Percentiles rank a stretch among this genome's conserved stretches.
phyloP scores from a whole-genome alignment of 1,139 yeast genomes.

The Magnusiomyces magnusii region DNA sequence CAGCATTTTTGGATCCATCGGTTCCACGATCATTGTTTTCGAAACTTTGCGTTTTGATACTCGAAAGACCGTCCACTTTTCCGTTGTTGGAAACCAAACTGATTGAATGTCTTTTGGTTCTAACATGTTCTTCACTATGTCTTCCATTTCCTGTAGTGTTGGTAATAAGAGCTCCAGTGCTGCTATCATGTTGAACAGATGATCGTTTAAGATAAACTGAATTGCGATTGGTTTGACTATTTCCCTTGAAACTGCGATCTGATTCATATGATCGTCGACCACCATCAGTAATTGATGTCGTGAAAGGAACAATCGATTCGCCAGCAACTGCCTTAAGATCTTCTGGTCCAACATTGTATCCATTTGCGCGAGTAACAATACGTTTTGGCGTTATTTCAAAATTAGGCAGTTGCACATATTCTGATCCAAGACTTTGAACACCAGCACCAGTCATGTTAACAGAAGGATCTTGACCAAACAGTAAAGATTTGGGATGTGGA shows the following conservation, averaged over 20 bases:
- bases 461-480: neutral
- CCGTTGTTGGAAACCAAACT: neutral
- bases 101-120: neutral
- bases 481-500: neutral
- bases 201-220: conserved; percentile 4
- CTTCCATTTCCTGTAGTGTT: neutral
- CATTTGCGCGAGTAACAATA: conserved; percentile 26
- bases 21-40: neutral
- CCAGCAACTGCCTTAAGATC: conserved; percentile 9
- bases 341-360: conserved; percentile 19
- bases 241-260: neutral
- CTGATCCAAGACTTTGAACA: conserved; percentile 11
- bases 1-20: neutral
- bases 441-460: neutral
- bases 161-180: neutral
- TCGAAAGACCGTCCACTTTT: neutral
- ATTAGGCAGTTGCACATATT: conserved; percentile 17
- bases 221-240: neutral
- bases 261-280: neutral
- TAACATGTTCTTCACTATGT: neutral
- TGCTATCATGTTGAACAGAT: neutral
- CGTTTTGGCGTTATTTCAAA: conserved; percentile 30
- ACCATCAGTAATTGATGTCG: neutral
- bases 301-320: conserved; percentile 3
- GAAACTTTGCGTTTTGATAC: neutral